Evolutionary conservation across 2,329 filamentous ascomycete species (phyloP), one percentile per base, ranked within the genome.

Genomic region (Curvularia verruculosa): DNA sequence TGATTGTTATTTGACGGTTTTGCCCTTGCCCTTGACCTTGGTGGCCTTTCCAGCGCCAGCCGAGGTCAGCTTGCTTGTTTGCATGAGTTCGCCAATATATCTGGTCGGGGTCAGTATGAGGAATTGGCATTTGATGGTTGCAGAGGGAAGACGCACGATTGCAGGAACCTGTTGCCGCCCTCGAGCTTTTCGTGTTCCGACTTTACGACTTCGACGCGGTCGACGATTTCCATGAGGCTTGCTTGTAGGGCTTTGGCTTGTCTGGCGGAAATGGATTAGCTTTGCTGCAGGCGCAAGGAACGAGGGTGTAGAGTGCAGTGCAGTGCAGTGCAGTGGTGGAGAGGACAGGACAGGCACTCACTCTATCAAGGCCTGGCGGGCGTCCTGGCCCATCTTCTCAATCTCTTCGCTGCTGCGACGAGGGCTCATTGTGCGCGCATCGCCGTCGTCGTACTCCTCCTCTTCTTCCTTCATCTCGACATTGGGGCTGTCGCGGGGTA

Each of bases 131-230:
- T 21, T n/a, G 40, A 15, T 5, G 45, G 24, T 21, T 9, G 15
- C 6, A 18, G 18, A 37, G 23, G 31, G 26, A n/a, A 13, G 15
- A 79, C 80, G 53, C 71, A 83, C 81, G 81, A 82, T 77, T 98
- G 94, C 46, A 99, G 80, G 73, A 98, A 97, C 71, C 92, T 94
- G 83, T 99, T 99, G 77, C 97, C 93, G 76, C 85, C 95, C 77
- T 98, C 93, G 52, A 99, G 87, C 78, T 96, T 97, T 79, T 97
- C 92, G 74, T 99, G 93, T 74, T 98, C 94, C 67, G 90, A 89
- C 77, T 92, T 91, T 63, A 98, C 93, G 28, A 91, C 91, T 73
- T 99, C 95, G 75, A 98, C 96, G 49, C 92, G 90, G 77, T 96
- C 91, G 65, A 96, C 92, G 41, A 98, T 89, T 61, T 89, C 91